Conservation (phyloP, 139 green algal genomes). For the Ettlia oleoabundans region DNA sequence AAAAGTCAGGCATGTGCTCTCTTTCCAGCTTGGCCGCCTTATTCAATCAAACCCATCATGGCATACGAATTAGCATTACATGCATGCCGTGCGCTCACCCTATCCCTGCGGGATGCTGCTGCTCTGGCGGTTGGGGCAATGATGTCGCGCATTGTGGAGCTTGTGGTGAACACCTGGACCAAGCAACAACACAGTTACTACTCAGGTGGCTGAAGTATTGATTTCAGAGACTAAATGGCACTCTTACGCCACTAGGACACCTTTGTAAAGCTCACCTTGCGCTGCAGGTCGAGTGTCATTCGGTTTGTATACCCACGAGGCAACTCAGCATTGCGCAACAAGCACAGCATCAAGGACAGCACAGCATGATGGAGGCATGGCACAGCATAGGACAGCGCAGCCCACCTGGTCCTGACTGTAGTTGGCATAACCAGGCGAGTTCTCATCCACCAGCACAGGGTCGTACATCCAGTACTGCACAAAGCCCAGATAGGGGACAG, state of each 20-base stretch:
- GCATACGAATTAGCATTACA: too few species aligned
- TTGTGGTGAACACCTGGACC: slow-evolving; percentile 22
- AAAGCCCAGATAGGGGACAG: too few species aligned
- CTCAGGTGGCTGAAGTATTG: not conserved
- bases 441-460: slow-evolving; percentile 4
- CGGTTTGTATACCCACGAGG: not conserved
- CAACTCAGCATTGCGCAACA: not conserved
- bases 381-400: not conserved
- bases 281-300: too few species aligned
- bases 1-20: too few species aligned
- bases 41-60: too few species aligned
- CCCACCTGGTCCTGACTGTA: slow-evolving; percentile 21
- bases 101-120: slow-evolving; percentile 30
- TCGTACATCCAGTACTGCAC: slow-evolving; percentile 46
- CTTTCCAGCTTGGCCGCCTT: too few species aligned
- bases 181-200: too few species aligned
- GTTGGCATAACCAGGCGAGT: slow-evolving; percentile 7
- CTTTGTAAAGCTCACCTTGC: not conserved
- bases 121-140: slow-evolving; percentile 26
- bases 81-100: not conserved
- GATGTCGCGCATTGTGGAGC: slow-evolving; percentile 29
- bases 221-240: not conserved
- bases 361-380: not conserved
- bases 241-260: not conserved
- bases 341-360: not conserved